These are phyloP conservation scores for Microdochium nivale DNA, from an alignment of 2,329 filamentous ascomycete genomes.

Conservation along the genomic window DNA sequence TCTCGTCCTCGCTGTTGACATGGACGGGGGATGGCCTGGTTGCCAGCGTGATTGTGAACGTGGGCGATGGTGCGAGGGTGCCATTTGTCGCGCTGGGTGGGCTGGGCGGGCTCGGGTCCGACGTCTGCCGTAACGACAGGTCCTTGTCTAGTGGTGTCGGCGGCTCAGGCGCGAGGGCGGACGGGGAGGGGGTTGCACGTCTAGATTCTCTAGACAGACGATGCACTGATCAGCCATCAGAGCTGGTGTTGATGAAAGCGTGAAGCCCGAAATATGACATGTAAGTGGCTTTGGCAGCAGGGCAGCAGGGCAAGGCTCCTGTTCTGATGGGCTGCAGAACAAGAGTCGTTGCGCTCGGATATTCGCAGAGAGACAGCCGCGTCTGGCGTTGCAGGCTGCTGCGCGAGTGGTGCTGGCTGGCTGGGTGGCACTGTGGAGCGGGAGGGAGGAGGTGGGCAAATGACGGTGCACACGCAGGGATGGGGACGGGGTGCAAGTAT, in stretches of 20 bases:
- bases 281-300: slow-evolving; percentile 8
- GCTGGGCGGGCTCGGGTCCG: slow-evolving; percentile 12
- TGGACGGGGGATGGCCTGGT: slow-evolving; percentile 13
- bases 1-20: slow-evolving; percentile 18
- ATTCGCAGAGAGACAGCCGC: neutral
- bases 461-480: neutral
- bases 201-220: slow-evolving; percentile 57
- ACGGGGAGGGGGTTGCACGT: slow-evolving; percentile 16
- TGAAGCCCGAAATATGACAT: slow-evolving; percentile 22
- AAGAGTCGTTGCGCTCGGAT: neutral
- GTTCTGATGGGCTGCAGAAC: neutral
- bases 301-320: neutral
- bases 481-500: neutral
- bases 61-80: slow-evolving; percentile 9
- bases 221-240: slow-evolving; percentile 58
- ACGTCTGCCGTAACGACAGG: slow-evolving; percentile 4
- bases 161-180: slow-evolving; percentile 6
- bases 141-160: neutral
- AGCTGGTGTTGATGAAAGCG: slow-evolving; percentile 21
- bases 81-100: slow-evolving; percentile 11
- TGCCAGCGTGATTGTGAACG: slow-evolving; percentile 12
- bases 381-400: neutral
- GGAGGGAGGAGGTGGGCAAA: neutral
- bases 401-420: neutral
- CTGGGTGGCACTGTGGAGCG: neutral